Evolutionary conservation across 495 filamentous ascomycete species (phyloP), one percentile per base, ranked within the genome.

Genomic region (Aspergillus wentii): DNA sequence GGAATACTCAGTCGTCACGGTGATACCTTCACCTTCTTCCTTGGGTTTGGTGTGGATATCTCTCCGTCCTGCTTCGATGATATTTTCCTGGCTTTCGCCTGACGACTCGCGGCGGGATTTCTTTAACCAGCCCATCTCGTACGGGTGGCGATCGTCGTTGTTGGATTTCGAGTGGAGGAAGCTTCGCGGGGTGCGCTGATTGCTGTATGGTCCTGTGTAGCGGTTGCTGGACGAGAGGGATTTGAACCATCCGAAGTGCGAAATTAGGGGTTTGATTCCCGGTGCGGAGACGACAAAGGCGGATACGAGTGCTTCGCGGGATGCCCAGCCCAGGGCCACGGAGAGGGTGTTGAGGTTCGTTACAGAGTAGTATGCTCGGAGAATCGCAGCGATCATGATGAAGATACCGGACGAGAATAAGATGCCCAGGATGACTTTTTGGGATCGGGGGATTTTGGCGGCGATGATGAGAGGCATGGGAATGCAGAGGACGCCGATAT

Each of bases 311-410:
- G 42, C 47, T 35, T 58, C 54, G 27, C 54, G 48, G 16, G 44
- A 38, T 8, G 51, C 51, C 54, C 54, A 58, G 36, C 38, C 44
- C 0, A 52, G 41, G 3, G 44, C 51, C 13, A 37, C 45, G 19
- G 41, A 17, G 23, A 56, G 38, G 9, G 38, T 48, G 19, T 33
- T 42, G 28, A 58, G 49, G 8, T 47, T 42, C 11, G 27, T 36
- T 17, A 58, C 38, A 7, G 54, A 58, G 30, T 55, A 52, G 43
- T 48, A 42, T 33, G 43, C 41, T 10, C 54, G 51, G 1, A 58
- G 48, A 15, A 55, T 30, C 8, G 54, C 40, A 35, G 40, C 48
- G 40, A 58, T 49, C 41, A 58, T 58, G 29, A 58, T 49, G 45
- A 56, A 59, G n/a, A 57, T 29, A 5, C 26, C 26, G 26, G 26